Conservation (phyloP, 306 rosid genomes). For the Vigna angularis region DNA sequence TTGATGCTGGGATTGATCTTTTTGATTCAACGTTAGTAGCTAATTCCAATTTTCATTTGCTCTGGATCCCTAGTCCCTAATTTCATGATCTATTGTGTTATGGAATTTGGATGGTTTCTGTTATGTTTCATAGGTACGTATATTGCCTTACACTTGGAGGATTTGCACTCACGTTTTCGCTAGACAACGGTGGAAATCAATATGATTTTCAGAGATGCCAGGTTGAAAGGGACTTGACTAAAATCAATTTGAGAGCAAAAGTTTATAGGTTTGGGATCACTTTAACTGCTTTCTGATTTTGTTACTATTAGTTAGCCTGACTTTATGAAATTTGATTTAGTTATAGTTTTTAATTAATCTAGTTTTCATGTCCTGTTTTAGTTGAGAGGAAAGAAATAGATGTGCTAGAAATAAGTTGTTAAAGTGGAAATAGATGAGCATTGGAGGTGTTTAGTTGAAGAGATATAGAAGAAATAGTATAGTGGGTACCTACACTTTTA, state of each 20-base stretch:
- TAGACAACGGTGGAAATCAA: slow-evolving; percentile 53
- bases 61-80: slow-evolving; percentile 1
- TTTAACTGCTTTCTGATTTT: slow-evolving; percentile 29
- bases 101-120: slow-evolving; percentile 27
- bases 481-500: no score
- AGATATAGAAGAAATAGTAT: no score
- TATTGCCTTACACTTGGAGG: slow-evolving; percentile 84
- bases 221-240: slow-evolving; percentile 64
- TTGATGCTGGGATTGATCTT: slow-evolving; percentile 86
- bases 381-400: no score
- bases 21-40: slow-evolving; percentile 84
- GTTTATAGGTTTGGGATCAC: slow-evolving; percentile 59
- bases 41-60: slow-evolving; percentile 35
- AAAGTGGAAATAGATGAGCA: no score
- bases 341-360: neutral
- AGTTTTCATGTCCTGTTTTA: neutral
- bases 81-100: slow-evolving; percentile 24
- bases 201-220: slow-evolving; percentile 46
- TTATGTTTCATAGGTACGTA: slow-evolving; percentile 62
- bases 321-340: slow-evolving; percentile 16
- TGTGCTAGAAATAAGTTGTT: no score
- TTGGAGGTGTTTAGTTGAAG: no score
- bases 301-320: neutral
- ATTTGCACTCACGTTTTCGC: slow-evolving; percentile 81
- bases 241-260: slow-evolving; percentile 89